These are phyloP conservation scores for Corchorus olitorius DNA, from an alignment of 345 rosid species.

Conservation along the genomic window DNA sequence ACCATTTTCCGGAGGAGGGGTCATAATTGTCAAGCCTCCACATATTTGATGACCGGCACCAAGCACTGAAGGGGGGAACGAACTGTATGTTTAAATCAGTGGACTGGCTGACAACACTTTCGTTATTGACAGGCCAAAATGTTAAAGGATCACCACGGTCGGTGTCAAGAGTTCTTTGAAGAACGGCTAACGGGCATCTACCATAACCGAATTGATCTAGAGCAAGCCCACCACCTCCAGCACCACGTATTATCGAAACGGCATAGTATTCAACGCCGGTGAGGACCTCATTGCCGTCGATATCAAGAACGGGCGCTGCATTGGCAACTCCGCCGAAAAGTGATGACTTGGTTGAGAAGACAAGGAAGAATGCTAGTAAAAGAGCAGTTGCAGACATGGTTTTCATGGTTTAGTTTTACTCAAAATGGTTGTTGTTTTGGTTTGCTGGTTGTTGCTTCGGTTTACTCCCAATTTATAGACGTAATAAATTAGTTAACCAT, in stretches of 20 bases:
- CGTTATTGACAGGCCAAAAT: not conserved
- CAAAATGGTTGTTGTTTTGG: no score
- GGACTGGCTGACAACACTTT: not conserved
- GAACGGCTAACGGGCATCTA: not conserved
- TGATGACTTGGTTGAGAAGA: not conserved
- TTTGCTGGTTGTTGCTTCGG: no score
- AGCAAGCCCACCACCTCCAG: not conserved
- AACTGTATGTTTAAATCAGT: not conserved
- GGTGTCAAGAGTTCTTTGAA: not conserved
- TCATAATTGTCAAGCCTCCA: conserved; percentile 6
- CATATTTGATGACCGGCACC: not conserved
- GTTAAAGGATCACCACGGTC: not conserved
- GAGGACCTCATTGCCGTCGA: not conserved
- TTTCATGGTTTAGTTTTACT: not conserved
- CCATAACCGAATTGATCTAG: not conserved
- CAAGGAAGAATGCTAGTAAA: not conserved
- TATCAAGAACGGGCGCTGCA: not conserved
- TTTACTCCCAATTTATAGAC: no score
- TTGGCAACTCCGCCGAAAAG: not conserved
- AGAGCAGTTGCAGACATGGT: not conserved
- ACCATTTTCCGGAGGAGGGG: not conserved
- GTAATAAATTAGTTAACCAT: no score
- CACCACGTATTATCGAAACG: not conserved
- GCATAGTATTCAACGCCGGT: not conserved
- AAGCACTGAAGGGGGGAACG: not conserved